phyloP scores from a whole-genome alignment of 2,329 filamentous ascomycete species.

The Aaosphaeria arxii region DNA sequence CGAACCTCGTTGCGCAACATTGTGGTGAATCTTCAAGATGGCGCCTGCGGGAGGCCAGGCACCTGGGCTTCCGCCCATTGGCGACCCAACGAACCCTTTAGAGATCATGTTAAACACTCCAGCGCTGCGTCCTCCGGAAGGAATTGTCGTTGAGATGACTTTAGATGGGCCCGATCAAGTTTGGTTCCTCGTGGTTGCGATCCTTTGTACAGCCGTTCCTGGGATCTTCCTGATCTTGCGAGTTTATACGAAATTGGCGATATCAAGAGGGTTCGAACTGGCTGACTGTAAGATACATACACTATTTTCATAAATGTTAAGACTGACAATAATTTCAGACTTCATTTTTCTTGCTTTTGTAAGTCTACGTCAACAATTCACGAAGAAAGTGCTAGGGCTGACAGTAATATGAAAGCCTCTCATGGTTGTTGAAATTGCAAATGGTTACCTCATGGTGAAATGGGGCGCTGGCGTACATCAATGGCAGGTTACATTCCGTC shows the following conservation, averaged over 20 bases:
- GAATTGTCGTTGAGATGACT: slow-evolving; percentile 8
- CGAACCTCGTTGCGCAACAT: too few species aligned
- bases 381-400: too few species aligned
- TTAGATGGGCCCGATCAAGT: slow-evolving; percentile 16
- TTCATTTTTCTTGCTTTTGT: slow-evolving; percentile 22
- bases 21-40: too few species aligned
- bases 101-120: background rate
- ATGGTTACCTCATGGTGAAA: slow-evolving; percentile 23
- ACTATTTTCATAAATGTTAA: background rate
- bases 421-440: slow-evolving; percentile 16
- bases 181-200: slow-evolving; percentile 20
- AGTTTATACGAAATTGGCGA: slow-evolving; percentile 19
- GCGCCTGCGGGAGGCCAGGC: background rate
- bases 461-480: slow-evolving; percentile 29
- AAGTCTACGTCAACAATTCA: background rate
- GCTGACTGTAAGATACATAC: slow-evolving; percentile 19
- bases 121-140: background rate
- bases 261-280: slow-evolving; percentile 18
- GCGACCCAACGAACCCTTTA: background rate
- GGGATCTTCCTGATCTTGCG: slow-evolving; percentile 17
- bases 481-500: slow-evolving; percentile 22
- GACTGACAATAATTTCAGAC: slow-evolving; percentile 5
- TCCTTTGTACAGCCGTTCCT: slow-evolving; percentile 17
- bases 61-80: background rate
- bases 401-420: slow-evolving; percentile 10